Evolutionary conservation across 1,139 yeast genomes (phyloP).

Genomic region (Sugiyamaella pinicola): DNA sequence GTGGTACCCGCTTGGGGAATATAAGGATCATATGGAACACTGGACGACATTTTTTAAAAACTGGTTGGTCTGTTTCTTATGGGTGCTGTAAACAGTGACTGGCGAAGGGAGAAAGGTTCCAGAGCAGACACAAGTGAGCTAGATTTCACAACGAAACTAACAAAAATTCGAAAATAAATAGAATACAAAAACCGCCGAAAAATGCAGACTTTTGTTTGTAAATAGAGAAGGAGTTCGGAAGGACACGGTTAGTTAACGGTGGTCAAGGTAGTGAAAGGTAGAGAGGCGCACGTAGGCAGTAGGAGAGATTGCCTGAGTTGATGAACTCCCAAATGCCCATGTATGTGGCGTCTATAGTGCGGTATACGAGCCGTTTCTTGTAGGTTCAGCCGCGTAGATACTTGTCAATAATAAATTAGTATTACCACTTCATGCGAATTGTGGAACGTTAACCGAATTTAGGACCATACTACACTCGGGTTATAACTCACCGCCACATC

Average conservation of each 20-base stretch:
- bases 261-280: background rate
- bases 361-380: background rate
- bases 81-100: background rate
- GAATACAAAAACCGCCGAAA: background rate
- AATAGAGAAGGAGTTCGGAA: background rate
- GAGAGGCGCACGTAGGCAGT: background rate
- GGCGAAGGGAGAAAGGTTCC: no score
- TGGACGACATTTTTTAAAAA: slow-evolving; percentile 62
- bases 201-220: background rate
- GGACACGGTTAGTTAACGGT: slow-evolving; percentile 12
- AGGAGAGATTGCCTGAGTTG: slow-evolving; percentile 5
- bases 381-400: slow-evolving; percentile 7
- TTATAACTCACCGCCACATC: background rate
- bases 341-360: background rate
- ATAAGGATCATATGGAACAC: slow-evolving; percentile 90
- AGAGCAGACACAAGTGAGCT: no score
- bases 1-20: slow-evolving; percentile 63
- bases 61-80: background rate
- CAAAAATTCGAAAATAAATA: background rate
- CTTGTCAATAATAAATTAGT: no score
- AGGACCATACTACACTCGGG: no score
- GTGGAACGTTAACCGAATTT: background rate
- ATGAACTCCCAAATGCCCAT: slow-evolving; percentile 16
- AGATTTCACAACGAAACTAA: no score
- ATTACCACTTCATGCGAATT: background rate